phyloP scores from a whole-genome alignment of 169 alveolate genomes.

The Plasmodium vivax region DNA sequence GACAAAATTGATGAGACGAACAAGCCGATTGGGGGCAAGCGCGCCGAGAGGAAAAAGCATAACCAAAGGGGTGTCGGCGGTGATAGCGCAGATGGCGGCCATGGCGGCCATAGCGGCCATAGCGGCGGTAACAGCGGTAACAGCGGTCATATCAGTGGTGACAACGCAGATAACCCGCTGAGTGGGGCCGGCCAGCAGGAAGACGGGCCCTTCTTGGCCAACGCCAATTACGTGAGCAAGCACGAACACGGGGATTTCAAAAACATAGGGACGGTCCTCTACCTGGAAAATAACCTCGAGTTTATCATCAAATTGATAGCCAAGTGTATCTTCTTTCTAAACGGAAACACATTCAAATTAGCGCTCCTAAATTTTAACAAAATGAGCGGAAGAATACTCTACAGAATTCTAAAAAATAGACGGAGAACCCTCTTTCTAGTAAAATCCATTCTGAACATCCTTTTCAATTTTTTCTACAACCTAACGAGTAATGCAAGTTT shows the following conservation, averaged over 20 bases:
- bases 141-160: not conserved
- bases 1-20: conserved; percentile 53
- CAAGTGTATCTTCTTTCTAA: conserved; percentile 49
- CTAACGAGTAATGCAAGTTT: conserved; percentile 30
- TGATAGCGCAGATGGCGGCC: not conserved
- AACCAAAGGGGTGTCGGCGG: not conserved
- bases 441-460: conserved; percentile 41
- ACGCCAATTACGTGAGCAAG: conserved; percentile 46
- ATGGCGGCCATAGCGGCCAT: not conserved
- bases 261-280: conserved; percentile 63
- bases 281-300: conserved; percentile 54
- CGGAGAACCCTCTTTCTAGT: conserved; percentile 26
- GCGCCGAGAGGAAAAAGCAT: not conserved
- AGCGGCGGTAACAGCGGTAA: not conserved
- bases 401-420: conserved; percentile 36
- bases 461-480: conserved; percentile 67
- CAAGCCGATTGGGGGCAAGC: conserved; percentile 29
- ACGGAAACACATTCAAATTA: conserved; percentile 48
- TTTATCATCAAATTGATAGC: conserved; percentile 49
- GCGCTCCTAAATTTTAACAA: conserved; percentile 45
- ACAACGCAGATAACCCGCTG: not conserved
- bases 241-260: conserved; percentile 6
- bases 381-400: conserved; percentile 65
- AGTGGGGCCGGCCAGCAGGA: not conserved
- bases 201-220: not conserved